phyloP scores from a whole-genome alignment of 495 filamentous ascomycete genomes.

The Penicillium bovifimosum region DNA sequence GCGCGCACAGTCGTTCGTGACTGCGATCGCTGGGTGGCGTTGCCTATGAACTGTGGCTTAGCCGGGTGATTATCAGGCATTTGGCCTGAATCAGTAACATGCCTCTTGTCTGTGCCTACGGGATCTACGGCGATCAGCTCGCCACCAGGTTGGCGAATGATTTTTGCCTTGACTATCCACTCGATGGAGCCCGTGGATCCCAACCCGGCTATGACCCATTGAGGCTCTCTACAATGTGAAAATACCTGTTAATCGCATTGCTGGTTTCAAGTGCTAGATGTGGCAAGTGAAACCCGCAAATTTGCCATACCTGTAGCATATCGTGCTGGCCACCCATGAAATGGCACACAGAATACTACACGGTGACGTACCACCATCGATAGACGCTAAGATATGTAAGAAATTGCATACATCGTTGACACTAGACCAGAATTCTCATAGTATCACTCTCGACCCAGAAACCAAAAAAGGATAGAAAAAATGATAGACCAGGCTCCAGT shows the following conservation, averaged over 20 bases:
- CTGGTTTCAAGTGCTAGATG: neutral
- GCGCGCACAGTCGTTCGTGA: neutral
- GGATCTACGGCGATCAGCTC: conserved; percentile 1
- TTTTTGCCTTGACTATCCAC: neutral
- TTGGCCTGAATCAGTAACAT: neutral
- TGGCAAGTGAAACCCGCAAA: neutral
- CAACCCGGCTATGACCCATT: neutral
- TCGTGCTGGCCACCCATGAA: neutral
- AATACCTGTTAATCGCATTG: neutral
- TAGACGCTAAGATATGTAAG: neutral
- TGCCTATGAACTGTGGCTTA: conserved; percentile 12
- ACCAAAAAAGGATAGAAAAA: neutral
- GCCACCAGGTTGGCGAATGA: conserved; percentile 2
- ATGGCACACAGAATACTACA: neutral
- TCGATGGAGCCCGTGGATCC: neutral
- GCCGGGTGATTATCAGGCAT: conserved; percentile 3
- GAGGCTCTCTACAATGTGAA: neutral
- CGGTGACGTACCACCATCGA: neutral
- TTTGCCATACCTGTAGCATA: neutral
- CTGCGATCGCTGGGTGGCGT: conserved; percentile 8
- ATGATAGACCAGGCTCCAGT: neutral
- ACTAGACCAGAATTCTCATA: neutral
- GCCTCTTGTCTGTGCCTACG: conserved; percentile 13
- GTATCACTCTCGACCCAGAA: neutral
- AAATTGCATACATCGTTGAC: no score